Evolutionary conservation across 2,329 filamentous ascomycete species (phyloP).

Genomic region (Xylariales sp.): DNA sequence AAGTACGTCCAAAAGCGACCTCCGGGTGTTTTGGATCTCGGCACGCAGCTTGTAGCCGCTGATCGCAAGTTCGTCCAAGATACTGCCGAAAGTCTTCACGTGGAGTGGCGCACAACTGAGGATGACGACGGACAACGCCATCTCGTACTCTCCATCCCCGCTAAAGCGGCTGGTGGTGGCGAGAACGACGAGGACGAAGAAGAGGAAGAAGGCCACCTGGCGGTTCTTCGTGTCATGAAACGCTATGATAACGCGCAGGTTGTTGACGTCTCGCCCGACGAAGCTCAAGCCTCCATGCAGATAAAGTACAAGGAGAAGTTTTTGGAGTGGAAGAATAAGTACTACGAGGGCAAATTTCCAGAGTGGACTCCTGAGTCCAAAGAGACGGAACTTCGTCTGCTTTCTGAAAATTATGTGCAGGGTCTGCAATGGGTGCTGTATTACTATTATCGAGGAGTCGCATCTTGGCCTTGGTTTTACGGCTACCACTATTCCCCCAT

Average conservation of each 20-base stretch:
- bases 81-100: conserved; percentile 60
- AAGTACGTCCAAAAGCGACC: conserved; percentile 72
- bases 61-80: conserved; percentile 94
- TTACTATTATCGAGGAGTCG: conserved; percentile 96
- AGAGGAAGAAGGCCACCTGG: conserved; percentile 81
- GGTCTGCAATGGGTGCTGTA: conserved; percentile 96
- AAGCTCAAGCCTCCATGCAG: conserved; percentile 74
- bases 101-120: conserved; percentile 54
- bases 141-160: conserved; percentile 46
- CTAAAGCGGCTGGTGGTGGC: conserved; percentile 32
- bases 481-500: conserved; percentile 94
- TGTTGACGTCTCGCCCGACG: conserved; percentile 71
- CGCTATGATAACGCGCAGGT: conserved; percentile 88
- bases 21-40: conserved; percentile 65
- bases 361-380: conserved; percentile 78
- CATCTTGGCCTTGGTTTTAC: conserved; percentile 99
- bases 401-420: conserved; percentile 96
- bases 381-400: conserved; percentile 65
- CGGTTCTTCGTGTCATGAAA: conserved; percentile 79
- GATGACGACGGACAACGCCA: conserved; percentile 52
- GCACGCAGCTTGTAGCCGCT: conserved; percentile 66
- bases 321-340: conserved; percentile 86
- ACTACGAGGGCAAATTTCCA: conserved; percentile 80
- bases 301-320: conserved; percentile 89
- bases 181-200: conserved; percentile 66